Conservation (phyloP, 305 asterid genomes). For the Coffea humblotiana region DNA sequence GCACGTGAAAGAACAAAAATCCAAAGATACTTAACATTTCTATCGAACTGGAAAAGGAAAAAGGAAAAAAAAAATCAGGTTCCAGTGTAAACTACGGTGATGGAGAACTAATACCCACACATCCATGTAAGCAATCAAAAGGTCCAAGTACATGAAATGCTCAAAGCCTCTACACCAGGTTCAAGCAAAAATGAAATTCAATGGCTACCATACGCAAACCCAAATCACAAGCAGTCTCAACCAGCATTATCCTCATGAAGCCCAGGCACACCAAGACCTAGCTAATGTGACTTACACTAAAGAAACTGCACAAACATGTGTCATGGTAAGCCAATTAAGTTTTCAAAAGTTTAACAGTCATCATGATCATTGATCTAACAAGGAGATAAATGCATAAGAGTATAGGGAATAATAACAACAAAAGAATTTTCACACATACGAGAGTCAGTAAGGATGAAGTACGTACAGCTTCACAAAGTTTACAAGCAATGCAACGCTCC, state of each 20-base stretch:
- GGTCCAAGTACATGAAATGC: background rate
- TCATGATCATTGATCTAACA: background rate
- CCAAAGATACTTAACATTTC: background rate
- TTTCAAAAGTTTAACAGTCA: background rate
- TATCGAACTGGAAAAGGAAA: too few species aligned
- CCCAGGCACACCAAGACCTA: background rate
- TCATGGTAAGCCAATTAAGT: background rate
- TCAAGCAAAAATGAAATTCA: background rate
- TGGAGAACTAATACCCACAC: too few species aligned
- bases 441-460: background rate
- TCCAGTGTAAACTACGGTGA: too few species aligned
- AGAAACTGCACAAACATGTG: background rate
- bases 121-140: too few species aligned
- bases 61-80: too few species aligned
- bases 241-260: too few species aligned
- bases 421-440: background rate
- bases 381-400: background rate
- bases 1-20: background rate
- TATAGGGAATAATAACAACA: background rate
- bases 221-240: too few species aligned
- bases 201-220: background rate
- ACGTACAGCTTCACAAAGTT: constrained; percentile 97
- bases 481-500: constrained; percentile 97
- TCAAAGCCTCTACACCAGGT: background rate
- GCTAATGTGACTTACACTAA: too few species aligned